Evolutionary conservation across 441 rosid genomes (phyloP).

Genomic region (Adansonia madagascariensis): DNA sequence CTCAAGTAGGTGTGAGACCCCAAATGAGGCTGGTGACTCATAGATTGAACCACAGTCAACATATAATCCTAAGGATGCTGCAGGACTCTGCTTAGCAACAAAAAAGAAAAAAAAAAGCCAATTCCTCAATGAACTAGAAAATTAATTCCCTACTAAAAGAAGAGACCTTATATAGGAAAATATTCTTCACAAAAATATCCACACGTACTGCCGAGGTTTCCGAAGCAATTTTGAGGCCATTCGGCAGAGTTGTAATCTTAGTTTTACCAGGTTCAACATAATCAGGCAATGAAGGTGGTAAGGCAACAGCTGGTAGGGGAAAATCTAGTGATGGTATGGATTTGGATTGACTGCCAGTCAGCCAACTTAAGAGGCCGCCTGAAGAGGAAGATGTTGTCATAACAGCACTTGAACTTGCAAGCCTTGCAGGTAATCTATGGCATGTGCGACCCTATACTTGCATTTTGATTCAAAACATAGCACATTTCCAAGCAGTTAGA

Average conservation of each 20-base stretch:
- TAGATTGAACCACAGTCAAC: conserved; percentile 67
- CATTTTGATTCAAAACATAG: conserved; percentile 14
- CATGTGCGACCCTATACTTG: conserved; percentile 44
- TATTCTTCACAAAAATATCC: conserved; percentile 3
- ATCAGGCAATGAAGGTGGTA: conserved; percentile 61
- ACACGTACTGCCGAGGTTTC: conserved; percentile 56
- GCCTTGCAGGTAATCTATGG: conserved; percentile 41
- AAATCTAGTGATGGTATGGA: conserved; percentile 45
- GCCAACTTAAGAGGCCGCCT: conserved; percentile 54
- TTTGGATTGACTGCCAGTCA: conserved; percentile 49
- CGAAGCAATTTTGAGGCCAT: conserved; percentile 62
- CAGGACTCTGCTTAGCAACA: conserved; percentile 48
- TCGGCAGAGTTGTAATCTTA: conserved; percentile 54
- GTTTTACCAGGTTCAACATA: conserved; percentile 51
- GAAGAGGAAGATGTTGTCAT: conserved; percentile 42
- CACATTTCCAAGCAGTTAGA: conserved; percentile 1
- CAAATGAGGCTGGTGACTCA: conserved; percentile 55
- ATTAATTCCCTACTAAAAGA: not conserved
- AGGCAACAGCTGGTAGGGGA: conserved; percentile 54
- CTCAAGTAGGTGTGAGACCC: conserved; percentile 65
- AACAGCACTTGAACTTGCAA: conserved; percentile 53
- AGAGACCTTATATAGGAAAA: conserved; percentile 16
- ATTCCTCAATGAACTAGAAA: conserved; percentile 20
- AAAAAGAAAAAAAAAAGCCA: conserved; percentile 19
- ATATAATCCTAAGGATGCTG: conserved; percentile 64